phyloP scores from a whole-genome alignment of 2,329 filamentous ascomycete species.

The Aspergillus hortae region DNA sequence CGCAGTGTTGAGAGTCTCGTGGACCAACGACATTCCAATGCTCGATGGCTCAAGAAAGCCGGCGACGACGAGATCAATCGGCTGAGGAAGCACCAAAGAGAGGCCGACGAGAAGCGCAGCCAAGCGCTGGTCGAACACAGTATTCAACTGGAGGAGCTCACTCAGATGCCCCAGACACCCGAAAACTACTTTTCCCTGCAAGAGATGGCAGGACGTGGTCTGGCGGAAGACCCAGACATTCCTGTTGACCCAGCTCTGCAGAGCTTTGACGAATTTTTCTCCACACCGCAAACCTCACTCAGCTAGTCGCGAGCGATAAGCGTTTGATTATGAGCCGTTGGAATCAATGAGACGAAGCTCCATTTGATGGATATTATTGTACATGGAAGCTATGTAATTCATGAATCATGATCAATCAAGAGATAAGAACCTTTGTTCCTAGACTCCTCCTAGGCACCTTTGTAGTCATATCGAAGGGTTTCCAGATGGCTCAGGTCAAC shows the following conservation, averaged over 20 bases:
- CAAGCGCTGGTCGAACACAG: conserved; percentile 45
- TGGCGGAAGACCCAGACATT: conserved; percentile 26
- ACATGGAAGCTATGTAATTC: too few relatives aligned
- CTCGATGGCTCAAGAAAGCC: conserved; percentile 70
- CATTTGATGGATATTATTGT: too few relatives aligned
- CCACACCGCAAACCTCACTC: conserved; percentile 8
- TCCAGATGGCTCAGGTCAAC: conserved; percentile 38
- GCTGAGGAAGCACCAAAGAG: conserved; percentile 48
- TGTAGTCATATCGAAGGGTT: conserved; percentile 39
- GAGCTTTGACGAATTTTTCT: conserved; percentile 14
- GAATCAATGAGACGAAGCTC: too few relatives aligned
- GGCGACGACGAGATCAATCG: conserved; percentile 49
- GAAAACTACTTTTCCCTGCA: neutral
- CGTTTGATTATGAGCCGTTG: too few relatives aligned
- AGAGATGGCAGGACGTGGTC: neutral
- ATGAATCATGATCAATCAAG: too few relatives aligned
- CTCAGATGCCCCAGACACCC: neutral
- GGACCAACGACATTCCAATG: conserved; percentile 85
- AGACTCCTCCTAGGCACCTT: conserved; percentile 31
- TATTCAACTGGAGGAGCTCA: conserved; percentile 34
- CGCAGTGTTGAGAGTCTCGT: conserved; percentile 87
- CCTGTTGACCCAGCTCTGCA: conserved; percentile 44
- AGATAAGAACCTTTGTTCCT: too few relatives aligned
- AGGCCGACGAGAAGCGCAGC: conserved; percentile 52
- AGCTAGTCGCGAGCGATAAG: neutral